Base-by-base conservation (phyloP, 345 rosid genomes). In the Xanthoceras sorbifolium region DNA sequence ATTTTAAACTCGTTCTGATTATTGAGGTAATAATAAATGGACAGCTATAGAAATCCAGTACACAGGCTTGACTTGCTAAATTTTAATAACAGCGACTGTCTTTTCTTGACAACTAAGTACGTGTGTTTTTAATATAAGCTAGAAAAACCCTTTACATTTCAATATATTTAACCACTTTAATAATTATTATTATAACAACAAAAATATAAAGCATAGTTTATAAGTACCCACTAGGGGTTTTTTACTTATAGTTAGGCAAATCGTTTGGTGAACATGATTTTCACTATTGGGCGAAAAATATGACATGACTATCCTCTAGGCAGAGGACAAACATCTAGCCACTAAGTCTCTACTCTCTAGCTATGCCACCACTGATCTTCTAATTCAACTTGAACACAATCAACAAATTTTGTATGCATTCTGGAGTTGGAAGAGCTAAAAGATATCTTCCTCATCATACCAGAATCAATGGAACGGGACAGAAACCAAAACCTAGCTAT, bases 361-460 rank as follows among this genome's bases (percentile, higher is more conserved):
- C 32, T 15, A 15, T 42, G 10, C 32, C 40, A 9, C 28, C n/a
- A 48, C 55, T 40, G n/a, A n/a, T n/a, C 29, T 25, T 31, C 20
- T 1, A 52, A 59, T 59, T 59, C 66, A 59, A 40, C 44, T 72
- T 60, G 55, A 60, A 60, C 40, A 28, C 57, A 40, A 72, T 60
- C 67, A 60, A 40, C 54, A 5, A 6, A 20, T 25, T 40, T 60
- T 25, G 9, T 38, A 22, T 38, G 67, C 14, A 72, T 60, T 72
- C 44, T 25, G 75, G 22, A n/a, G 63, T 34, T 54, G 25, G 31
- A 22, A 71, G 48, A 23, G 40, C 42, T 55, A 5, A 32, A 57
- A 34, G 64, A n/a, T n/a, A n/a, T n/a, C n/a, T n/a, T 15, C 34
- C 40, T 18, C 9, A 7, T 17, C 15, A 15, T 2, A 1, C 26